phyloP scores from a whole-genome alignment of 2,329 filamentous ascomycete species.

The Pestalotiopsis sp. region DNA sequence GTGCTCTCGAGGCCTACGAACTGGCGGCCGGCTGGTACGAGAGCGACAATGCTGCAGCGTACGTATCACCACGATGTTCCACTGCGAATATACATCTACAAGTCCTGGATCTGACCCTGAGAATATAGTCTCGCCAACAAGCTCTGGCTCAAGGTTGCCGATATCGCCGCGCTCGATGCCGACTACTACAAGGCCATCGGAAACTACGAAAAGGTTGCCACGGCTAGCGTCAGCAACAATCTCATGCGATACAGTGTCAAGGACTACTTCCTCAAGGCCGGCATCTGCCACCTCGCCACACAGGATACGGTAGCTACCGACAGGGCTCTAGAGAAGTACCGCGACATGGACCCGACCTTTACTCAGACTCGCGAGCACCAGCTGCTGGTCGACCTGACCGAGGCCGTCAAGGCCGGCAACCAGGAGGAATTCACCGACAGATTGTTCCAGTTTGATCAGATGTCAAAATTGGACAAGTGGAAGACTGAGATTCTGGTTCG shows the following conservation, averaged over 20 bases:
- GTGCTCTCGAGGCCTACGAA: conserved; percentile 82
- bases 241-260: conserved; percentile 94
- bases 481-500: conserved; percentile 85
- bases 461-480: conserved; percentile 96
- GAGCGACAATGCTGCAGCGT: conserved; percentile 77
- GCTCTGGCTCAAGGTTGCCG: conserved; percentile 88
- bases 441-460: conserved; percentile 85
- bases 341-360: conserved; percentile 79
- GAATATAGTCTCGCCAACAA: conserved; percentile 74
- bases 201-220: conserved; percentile 82
- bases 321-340: conserved; percentile 80
- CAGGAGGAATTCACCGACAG: conserved; percentile 85
- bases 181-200: conserved; percentile 86
- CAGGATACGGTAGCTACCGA: conserved; percentile 77
- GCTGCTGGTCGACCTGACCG: conserved; percentile 75
- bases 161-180: conserved; percentile 77
- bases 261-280: conserved; percentile 92
- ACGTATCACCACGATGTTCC: background rate
- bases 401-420: conserved; percentile 76
- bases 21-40: conserved; percentile 89
- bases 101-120: background rate
- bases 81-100: no score
- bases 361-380: conserved; percentile 77
- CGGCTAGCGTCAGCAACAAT: conserved; percentile 81
- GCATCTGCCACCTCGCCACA: conserved; percentile 80